phyloP scores from a whole-genome alignment of 305 asterid genomes.

The Fraxinus velutina region DNA sequence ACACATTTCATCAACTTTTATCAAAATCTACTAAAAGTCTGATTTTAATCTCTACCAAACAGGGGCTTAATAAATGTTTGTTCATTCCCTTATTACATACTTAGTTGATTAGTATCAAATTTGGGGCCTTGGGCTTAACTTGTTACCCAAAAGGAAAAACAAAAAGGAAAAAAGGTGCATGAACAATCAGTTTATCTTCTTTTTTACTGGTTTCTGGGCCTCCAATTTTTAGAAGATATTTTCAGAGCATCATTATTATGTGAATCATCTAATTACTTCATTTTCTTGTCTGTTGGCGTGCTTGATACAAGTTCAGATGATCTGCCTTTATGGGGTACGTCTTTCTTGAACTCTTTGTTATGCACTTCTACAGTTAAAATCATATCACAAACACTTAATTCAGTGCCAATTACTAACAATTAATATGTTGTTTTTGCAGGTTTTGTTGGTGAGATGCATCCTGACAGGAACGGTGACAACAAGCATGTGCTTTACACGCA shows the following conservation, averaged over 20 bases:
- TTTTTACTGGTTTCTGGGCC: neutral
- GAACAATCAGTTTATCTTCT: neutral
- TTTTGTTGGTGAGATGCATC: slow-evolving; percentile 52
- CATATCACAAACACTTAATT: neutral
- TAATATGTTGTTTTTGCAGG: slow-evolving; percentile 28
- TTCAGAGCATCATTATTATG: neutral
- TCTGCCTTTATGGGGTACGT: slow-evolving; percentile 69
- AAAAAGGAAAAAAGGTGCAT: neutral
- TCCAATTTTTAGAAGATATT: neutral
- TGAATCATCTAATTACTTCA: slow-evolving; percentile 20
- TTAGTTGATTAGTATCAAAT: neutral
- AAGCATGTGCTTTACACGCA: slow-evolving; percentile 58
- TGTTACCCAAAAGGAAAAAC: neutral
- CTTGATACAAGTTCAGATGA: slow-evolving; percentile 46
- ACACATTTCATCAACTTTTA: too few species aligned
- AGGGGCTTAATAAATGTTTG: neutral
- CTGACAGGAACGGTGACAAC: slow-evolving; percentile 46
- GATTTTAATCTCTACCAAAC: too few species aligned
- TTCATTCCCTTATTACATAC: neutral
- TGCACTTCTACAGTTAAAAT: neutral
- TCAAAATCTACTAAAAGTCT: too few species aligned
- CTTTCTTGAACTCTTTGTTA: neutral
- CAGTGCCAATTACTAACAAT: neutral
- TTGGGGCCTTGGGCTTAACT: neutral
- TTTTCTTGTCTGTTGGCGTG: slow-evolving; percentile 24